These are phyloP conservation scores for Myxozyma monticola DNA, from an alignment of 805 yeast genomes.

Conservation along the genomic window DNA sequence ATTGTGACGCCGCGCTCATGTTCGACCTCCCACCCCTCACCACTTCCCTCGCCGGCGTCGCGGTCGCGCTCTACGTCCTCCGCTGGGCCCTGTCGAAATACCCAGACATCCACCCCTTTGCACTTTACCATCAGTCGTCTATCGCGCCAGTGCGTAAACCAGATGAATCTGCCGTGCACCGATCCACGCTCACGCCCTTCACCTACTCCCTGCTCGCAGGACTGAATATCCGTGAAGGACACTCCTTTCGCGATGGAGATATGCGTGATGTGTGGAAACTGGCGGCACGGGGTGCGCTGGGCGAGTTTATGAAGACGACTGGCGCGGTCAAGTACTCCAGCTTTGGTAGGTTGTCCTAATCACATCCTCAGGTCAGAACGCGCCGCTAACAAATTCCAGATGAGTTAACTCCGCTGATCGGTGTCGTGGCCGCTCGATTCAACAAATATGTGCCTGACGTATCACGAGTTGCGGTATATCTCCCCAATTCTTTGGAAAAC, in stretches of 20 bases:
- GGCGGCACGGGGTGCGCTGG: constrained; percentile 39
- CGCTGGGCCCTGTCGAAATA: constrained; percentile 29
- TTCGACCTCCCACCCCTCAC: constrained; percentile 18
- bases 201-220: constrained; percentile 71
- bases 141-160: constrained; percentile 62
- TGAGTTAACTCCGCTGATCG: constrained; percentile 12
- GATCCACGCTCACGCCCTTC: constrained; percentile 72
- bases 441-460: constrained; percentile 13
- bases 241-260: constrained; percentile 71
- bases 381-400: background rate
- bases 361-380: too few relatives aligned
- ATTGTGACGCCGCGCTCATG: too few relatives aligned
- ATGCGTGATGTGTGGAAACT: constrained; percentile 67
- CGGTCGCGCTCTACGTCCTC: constrained; percentile 22
- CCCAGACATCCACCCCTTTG: constrained; percentile 42
- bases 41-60: constrained; percentile 4
- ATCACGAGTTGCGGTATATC: constrained; percentile 14
- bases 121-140: constrained; percentile 56
- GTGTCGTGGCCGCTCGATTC: constrained; percentile 10
- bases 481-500: constrained; percentile 27
- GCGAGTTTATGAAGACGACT: constrained; percentile 28
- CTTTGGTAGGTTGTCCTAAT: constrained; percentile 13
- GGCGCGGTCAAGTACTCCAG: constrained; percentile 12
- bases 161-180: constrained; percentile 72
- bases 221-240: constrained; percentile 61